A percentile compares a stretch with the other conserved stretches of the same genome.
These are phyloP conservation scores for Ceratocystiopsis brevicomis DNA, from an alignment of 2,329 filamentous ascomycete species.

Conservation along the genomic window DNA sequence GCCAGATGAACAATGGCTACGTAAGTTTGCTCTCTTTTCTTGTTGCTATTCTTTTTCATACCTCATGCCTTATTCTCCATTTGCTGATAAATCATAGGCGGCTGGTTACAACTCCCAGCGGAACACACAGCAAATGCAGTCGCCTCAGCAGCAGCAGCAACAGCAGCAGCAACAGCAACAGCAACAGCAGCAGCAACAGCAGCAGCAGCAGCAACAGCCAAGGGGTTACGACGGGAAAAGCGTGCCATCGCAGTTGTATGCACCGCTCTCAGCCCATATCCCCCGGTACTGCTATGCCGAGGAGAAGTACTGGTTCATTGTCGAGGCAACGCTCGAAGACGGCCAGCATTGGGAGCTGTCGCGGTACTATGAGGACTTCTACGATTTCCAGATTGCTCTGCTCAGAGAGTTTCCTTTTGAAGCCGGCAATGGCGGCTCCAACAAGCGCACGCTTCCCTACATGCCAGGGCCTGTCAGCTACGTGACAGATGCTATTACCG, in stretches of 20 bases:
- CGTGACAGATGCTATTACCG: slow-evolving; percentile 93
- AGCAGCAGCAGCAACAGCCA: slow-evolving; percentile 15
- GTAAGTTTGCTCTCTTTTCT: slow-evolving; percentile 20
- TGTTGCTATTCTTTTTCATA: not conserved
- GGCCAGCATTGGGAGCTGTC: slow-evolving; percentile 84
- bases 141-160: slow-evolving; percentile 16
- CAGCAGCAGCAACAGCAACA: slow-evolving; percentile 15
- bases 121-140: slow-evolving; percentile 14
- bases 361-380: slow-evolving; percentile 95
- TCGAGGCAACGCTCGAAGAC: slow-evolving; percentile 79
- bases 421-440: slow-evolving; percentile 65
- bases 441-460: slow-evolving; percentile 73
- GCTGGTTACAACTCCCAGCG: slow-evolving; percentile 17
- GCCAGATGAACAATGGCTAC: slow-evolving; percentile 26
- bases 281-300: slow-evolving; percentile 90
- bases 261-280: slow-evolving; percentile 68
- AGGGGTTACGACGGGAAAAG: slow-evolving; percentile 17
- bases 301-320: slow-evolving; percentile 97
- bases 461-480: slow-evolving; percentile 98
- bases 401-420: slow-evolving; percentile 83
- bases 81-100: slow-evolving; percentile 13
- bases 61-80: not conserved
- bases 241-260: slow-evolving; percentile 39
- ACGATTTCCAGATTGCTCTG: slow-evolving; percentile 92
- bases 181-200: slow-evolving; percentile 15